phyloP scores from a whole-genome alignment of 345 rosid genomes.

The Alliaria petiolata region DNA sequence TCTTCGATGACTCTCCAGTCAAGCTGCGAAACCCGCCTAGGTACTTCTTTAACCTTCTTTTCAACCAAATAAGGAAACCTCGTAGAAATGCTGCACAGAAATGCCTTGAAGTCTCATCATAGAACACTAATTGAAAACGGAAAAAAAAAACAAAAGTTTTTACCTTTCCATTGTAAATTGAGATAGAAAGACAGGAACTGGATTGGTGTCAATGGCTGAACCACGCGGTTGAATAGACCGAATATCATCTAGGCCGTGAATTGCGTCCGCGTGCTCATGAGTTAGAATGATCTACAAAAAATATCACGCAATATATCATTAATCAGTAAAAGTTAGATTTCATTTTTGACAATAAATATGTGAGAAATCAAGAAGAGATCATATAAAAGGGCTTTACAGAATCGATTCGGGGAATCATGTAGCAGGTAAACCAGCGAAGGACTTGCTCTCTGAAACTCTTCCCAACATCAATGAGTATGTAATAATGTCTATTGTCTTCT shows the following conservation, averaged over 20 bases:
- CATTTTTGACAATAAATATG: background rate
- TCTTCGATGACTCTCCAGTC: constrained; percentile 88
- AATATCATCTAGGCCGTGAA: constrained; percentile 90
- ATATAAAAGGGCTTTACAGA: constrained; percentile 50
- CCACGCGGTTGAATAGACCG: constrained; percentile 76
- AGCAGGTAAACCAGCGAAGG: constrained; percentile 88
- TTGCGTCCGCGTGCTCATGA: constrained; percentile 98
- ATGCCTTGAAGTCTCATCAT: background rate
- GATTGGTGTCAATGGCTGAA: constrained; percentile 64
- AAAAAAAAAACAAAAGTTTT: too few species aligned
- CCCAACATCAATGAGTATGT: constrained; percentile 85
- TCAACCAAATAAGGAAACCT: constrained; percentile 77
- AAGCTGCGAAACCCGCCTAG: constrained; percentile 79
- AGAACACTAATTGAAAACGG: background rate
- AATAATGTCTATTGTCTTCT: constrained; percentile 50
- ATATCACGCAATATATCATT: background rate
- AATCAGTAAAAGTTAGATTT: background rate
- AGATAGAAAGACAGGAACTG: constrained; percentile 60
- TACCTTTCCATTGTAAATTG: constrained; percentile 84
- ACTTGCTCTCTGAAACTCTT: constrained; percentile 96
- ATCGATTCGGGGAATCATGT: constrained; percentile 75
- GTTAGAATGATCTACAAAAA: constrained; percentile 82
- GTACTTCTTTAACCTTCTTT: constrained; percentile 78
- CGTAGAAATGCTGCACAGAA: constrained; percentile 44
- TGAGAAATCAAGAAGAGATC: background rate